Conservation (phyloP, 768 basidiomycete species). For the Lactifluus echinatus region DNA sequence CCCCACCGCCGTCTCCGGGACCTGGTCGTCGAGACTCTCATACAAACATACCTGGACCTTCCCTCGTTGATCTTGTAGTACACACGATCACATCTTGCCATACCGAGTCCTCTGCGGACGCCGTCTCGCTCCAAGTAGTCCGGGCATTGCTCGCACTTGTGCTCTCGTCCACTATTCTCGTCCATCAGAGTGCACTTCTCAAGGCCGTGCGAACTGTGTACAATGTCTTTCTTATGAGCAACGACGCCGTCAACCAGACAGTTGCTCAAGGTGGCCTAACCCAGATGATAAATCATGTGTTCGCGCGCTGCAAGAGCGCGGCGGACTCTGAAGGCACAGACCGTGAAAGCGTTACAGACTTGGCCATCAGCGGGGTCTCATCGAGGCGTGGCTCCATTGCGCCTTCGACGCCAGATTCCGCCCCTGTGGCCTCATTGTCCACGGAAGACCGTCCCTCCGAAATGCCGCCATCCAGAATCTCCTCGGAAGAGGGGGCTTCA, state of each 20-base stretch:
- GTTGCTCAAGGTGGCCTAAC: constrained; percentile 97
- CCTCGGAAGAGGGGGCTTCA: background rate
- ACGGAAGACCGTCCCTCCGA: background rate
- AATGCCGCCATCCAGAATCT: background rate
- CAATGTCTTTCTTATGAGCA: constrained; percentile 90
- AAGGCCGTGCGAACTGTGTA: constrained; percentile 97
- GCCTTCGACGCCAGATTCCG: constrained; percentile 14
- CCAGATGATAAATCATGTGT: constrained; percentile 97
- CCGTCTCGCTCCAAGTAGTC: constrained; percentile 93
- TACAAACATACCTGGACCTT: constrained; percentile 44
- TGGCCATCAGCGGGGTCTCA: constrained; percentile 12
- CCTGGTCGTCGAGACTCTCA: constrained; percentile 35
- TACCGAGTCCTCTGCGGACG: constrained; percentile 76
- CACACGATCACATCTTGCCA: constrained; percentile 93
- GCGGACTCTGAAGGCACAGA: constrained; percentile 15
- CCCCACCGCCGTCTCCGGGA: constrained; percentile 70
- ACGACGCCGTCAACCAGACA: constrained; percentile 89
- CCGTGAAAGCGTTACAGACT: background rate
- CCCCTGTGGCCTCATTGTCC: constrained; percentile 17
- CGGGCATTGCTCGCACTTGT: constrained; percentile 88
- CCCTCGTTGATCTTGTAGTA: constrained; percentile 87
- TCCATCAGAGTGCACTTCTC: constrained; percentile 92
- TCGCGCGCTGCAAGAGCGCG: constrained; percentile 59
- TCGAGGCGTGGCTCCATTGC: constrained; percentile 12
- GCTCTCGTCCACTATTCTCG: constrained; percentile 75